Percentiles rank a stretch among this genome's conserved stretches.
phyloP scores from a whole-genome alignment of 1,284 basidiomycete species.

The Trichosporon coremiiforme region DNA sequence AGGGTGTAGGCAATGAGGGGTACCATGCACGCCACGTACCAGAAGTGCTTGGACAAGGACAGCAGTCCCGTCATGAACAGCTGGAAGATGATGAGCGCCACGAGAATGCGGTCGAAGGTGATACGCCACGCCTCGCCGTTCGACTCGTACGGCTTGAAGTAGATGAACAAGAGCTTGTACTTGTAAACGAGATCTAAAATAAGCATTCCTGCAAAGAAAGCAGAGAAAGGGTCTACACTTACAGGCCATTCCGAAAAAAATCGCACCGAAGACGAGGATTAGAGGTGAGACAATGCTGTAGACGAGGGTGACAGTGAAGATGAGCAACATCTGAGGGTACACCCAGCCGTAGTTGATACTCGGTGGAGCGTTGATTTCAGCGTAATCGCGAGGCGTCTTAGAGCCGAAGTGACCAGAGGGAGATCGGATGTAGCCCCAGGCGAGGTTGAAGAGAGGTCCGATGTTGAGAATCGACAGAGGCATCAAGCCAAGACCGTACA shows the following conservation, averaged over 20 bases:
- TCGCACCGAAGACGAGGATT: conserved; percentile 88
- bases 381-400: conserved; percentile 67
- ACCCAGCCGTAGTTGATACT: conserved; percentile 91
- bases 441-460: conserved; percentile 63
- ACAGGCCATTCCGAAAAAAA: conserved; percentile 90
- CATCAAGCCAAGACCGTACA: conserved; percentile 91
- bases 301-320: conserved; percentile 91
- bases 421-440: conserved; percentile 8
- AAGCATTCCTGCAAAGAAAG: neutral
- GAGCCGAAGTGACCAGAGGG: conserved; percentile 62
- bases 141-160: conserved; percentile 57
- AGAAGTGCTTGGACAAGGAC: conserved; percentile 73
- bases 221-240: conserved; percentile 24
- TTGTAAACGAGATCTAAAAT: conserved; percentile 81
- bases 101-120: conserved; percentile 81
- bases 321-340: conserved; percentile 90
- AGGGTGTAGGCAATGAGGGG: conserved; percentile 77
- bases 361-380: conserved; percentile 94
- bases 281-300: conserved; percentile 95
- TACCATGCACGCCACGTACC: conserved; percentile 66
- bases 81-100: conserved; percentile 81
- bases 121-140: conserved; percentile 74
- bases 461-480: conserved; percentile 90
- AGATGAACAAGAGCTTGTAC: conserved; percentile 87
- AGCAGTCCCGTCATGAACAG: conserved; percentile 94